Conservation (phyloP, 75 land plant genomes). For the Pinus tabuliformis region DNA sequence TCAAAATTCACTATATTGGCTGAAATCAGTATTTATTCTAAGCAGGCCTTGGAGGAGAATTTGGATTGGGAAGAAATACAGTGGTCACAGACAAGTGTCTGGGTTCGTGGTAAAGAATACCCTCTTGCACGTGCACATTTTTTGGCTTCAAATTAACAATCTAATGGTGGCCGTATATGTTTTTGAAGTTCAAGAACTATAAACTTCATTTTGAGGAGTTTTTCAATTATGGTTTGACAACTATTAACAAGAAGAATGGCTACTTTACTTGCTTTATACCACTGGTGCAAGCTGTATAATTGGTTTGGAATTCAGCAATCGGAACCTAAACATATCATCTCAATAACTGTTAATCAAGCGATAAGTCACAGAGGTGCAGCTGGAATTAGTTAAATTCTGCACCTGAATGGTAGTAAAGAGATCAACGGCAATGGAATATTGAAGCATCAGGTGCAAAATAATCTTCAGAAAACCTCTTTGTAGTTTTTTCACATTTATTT, state of each 20-base stretch:
- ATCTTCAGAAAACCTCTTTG: background rate
- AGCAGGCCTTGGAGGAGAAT: slow-evolving; percentile 71
- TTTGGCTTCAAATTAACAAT: slow-evolving; percentile 42
- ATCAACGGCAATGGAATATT: background rate
- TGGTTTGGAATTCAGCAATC: background rate
- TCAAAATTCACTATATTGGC: too few species aligned
- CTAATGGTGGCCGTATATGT: background rate
- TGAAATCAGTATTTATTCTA: background rate
- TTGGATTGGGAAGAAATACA: slow-evolving; percentile 89
- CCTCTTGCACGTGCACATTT: slow-evolving; percentile 80
- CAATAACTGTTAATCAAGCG: slow-evolving; percentile 1
- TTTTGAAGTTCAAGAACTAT: background rate
- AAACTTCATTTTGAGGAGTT: background rate
- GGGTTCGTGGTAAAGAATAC: slow-evolving; percentile 83
- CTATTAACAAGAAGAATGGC: background rate
- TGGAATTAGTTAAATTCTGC: background rate
- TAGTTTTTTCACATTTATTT: background rate
- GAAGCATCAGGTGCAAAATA: background rate
- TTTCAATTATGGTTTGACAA: background rate
- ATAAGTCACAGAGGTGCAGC: background rate
- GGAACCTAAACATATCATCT: background rate
- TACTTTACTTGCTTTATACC: background rate
- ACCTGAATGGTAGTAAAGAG: background rate
- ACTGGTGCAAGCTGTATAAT: background rate
- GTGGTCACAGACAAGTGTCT: slow-evolving; percentile 91